Base-by-base conservation (phyloP, 805 yeast species). In the Spathaspora hagerdaliae region DNA sequence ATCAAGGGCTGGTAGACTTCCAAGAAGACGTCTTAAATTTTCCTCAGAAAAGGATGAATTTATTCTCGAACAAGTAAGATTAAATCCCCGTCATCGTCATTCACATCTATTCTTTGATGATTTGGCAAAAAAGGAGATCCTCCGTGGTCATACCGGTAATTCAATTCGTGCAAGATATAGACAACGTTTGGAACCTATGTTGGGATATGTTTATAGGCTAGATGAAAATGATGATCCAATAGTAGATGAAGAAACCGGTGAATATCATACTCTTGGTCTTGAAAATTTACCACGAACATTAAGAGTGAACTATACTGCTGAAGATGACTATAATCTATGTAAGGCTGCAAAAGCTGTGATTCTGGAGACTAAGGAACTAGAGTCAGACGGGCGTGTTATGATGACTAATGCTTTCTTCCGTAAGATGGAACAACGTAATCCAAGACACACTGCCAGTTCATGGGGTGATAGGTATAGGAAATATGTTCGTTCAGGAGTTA, bases 401-500 rank as follows among this genome's bases (percentile, higher is more conserved):
- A 58, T 57, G 7, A 60, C 64, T 2, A 69, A 65, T 51, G 55
- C 68, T 14, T 69, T 74, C 19, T 75, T 73, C 53, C 65, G 64
- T n/a, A 59, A 59, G 19, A 58, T 76, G 47, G 65, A 70, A 38
- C 59, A 64, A 31, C 57, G 56, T 34, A 58, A 66, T 45, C 77
- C 83, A 8, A 65, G 73, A 34, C 94, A 87, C 60, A 69, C 86
- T 3, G 73, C 74, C 39, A 75, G 78, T 56, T 82, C 91, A n/a
- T 87, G 92, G 91, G 79, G 94, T 61, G 94, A 86, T 59, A 73
- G 94, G 51, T 86, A 78, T 60, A 69, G 92, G 51, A 86, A 85
- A 62, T 85, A 83, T 63, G 79, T 84, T 9, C 60, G 77, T 4
- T 69, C 71, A 12, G 81, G 74, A 55, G 89, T 90, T 27, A 69